phyloP scores from a whole-genome alignment of 192 early-diverging fungal genomes.

The Coemansia sp. region DNA sequence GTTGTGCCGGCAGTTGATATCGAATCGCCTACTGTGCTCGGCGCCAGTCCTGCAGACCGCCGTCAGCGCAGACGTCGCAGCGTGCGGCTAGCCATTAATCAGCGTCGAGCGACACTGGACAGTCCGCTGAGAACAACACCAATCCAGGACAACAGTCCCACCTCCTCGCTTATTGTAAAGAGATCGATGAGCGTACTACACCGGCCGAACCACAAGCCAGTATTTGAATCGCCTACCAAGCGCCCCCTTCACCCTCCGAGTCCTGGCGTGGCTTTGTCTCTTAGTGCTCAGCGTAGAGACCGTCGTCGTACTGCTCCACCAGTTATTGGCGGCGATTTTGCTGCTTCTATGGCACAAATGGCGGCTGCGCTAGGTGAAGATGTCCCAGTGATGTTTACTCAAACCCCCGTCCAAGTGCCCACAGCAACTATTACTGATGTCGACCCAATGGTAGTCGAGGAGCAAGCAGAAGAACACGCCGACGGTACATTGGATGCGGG shows the following conservation, averaged over 20 bases:
- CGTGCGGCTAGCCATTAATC: conserved; percentile 11
- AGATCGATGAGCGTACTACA: no score
- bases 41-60: conserved; percentile 11
- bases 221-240: not conserved
- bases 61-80: conserved; percentile 27
- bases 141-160: not conserved
- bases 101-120: conserved; percentile 7
- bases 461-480: no score
- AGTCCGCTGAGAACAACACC: not conserved
- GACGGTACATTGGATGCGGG: no score
- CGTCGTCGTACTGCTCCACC: conserved; percentile 26
- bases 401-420: not conserved
- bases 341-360: conserved; percentile 35
- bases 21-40: conserved; percentile 18
- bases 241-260: not conserved
- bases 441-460: not conserved
- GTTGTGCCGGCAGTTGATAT: conserved; percentile 14
- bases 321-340: not conserved
- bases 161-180: not conserved
- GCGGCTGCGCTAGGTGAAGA: conserved; percentile 52
- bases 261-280: no score
- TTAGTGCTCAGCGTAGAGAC: conserved; percentile 7
- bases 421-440: not conserved
- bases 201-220: no score
- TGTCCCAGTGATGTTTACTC: conserved; percentile 15